phyloP scores from a whole-genome alignment of 345 rosid genomes.

The Cardamine resedifolia region DNA sequence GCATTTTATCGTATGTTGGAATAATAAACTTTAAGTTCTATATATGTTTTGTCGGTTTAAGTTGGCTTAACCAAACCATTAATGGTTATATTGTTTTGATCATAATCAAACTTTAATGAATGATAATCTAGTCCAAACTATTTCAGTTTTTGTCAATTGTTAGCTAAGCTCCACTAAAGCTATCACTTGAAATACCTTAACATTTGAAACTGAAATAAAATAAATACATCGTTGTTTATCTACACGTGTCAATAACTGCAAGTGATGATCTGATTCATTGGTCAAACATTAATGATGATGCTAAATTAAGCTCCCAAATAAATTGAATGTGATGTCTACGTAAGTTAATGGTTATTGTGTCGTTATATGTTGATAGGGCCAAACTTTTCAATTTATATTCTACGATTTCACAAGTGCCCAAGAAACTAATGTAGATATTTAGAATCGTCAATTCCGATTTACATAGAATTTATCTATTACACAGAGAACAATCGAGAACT shows the following conservation, averaged over 20 bases:
- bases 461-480: no score
- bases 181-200: neutral
- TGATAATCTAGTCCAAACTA: neutral
- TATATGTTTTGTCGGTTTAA: slow-evolving; percentile 8
- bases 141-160: neutral
- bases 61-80: slow-evolving; percentile 5
- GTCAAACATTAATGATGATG: neutral
- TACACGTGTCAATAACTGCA: slow-evolving; percentile 7
- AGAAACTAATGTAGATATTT: neutral
- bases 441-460: neutral
- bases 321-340: neutral
- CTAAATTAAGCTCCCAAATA: neutral
- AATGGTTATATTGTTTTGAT: slow-evolving; percentile 19
- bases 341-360: neutral
- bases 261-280: slow-evolving; percentile 4
- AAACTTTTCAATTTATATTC: neutral
- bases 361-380: neutral
- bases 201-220: neutral
- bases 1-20: slow-evolving; percentile 18
- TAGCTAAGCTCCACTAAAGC: neutral
- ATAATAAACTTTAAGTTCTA: slow-evolving; percentile 2
- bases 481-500: neutral
- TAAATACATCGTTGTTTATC: neutral
- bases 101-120: slow-evolving; percentile 13
- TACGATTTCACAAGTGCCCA: neutral